Evolutionary conservation across 306 rosid genomes (phyloP).

Genomic region (Cotoneaster glaucophyllus): DNA sequence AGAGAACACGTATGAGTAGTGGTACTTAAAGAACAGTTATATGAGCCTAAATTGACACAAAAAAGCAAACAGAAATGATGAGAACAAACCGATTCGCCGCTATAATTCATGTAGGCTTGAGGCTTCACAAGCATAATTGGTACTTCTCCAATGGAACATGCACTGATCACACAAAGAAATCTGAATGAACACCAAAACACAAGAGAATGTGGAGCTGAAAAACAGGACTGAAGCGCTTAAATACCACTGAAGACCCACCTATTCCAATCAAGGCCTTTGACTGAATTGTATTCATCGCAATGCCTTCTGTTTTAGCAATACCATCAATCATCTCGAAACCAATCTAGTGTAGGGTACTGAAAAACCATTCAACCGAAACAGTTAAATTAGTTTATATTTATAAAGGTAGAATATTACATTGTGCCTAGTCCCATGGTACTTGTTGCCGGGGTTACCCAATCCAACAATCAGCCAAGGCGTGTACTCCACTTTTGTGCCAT

Average conservation of each 20-base stretch:
- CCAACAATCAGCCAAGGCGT: constrained; percentile 98
- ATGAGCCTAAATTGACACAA: too few relatives aligned
- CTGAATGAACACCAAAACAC: too few relatives aligned
- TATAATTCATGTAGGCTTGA: too few relatives aligned
- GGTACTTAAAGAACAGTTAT: too few relatives aligned
- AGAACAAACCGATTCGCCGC: too few relatives aligned
- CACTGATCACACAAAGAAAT: too few relatives aligned
- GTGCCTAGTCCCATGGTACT: constrained; percentile 90
- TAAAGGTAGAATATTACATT: constrained; percentile 40
- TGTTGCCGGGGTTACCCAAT: constrained; percentile 89
- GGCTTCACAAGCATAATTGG: too few relatives aligned
- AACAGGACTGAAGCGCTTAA: neutral
- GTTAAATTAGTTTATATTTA: neutral
- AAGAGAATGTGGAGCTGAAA: neutral
- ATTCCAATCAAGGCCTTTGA: constrained; percentile 88
- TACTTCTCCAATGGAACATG: too few relatives aligned
- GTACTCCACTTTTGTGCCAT: constrained; percentile 63
- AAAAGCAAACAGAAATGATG: too few relatives aligned
- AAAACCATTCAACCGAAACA: neutral
- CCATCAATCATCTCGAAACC: constrained; percentile 86
- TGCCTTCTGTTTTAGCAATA: constrained; percentile 55
- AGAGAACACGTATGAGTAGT: too few relatives aligned
- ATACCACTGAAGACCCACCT: constrained; percentile 37
- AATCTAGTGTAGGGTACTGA: constrained; percentile 33
- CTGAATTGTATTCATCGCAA: constrained; percentile 79